phyloP scores from a whole-genome alignment of 352 stramenopile species.

The Aphanomyces cochlioides region DNA sequence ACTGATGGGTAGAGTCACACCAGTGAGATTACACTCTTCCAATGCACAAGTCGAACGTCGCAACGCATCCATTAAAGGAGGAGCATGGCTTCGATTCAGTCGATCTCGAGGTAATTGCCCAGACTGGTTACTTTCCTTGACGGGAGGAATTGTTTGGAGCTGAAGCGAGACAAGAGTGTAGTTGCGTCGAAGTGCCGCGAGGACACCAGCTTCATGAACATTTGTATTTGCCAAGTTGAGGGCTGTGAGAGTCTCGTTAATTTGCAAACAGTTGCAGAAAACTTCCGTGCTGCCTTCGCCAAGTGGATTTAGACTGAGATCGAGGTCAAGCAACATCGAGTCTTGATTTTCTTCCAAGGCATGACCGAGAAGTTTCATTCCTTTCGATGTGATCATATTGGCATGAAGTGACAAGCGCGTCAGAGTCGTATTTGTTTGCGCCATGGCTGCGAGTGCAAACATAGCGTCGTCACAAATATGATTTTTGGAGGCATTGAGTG shows the following conservation, averaged over 20 bases:
- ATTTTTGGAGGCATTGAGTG: constrained; percentile 48
- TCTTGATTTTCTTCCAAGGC: constrained; percentile 60
- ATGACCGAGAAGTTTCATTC: constrained; percentile 48
- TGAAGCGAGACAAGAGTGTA: constrained; percentile 43
- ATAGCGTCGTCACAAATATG: constrained; percentile 50
- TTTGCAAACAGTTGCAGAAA: constrained; percentile 45
- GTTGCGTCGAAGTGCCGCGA: constrained; percentile 33
- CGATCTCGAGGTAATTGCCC: constrained; percentile 52
- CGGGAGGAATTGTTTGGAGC: constrained; percentile 50
- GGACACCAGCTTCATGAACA: constrained; percentile 63
- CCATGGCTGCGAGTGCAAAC: constrained; percentile 52
- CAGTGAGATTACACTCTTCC: constrained; percentile 43
- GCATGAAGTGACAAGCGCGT: constrained; percentile 48
- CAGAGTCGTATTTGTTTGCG: constrained; percentile 56
- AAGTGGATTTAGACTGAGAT: constrained; percentile 60
- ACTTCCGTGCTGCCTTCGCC: constrained; percentile 40
- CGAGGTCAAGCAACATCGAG: constrained; percentile 51
- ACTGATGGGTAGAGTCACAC: constrained; percentile 45
- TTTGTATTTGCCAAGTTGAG: constrained; percentile 37
- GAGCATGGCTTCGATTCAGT: constrained; percentile 52
- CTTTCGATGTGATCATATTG: constrained; percentile 52
- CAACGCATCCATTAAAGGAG: constrained; percentile 44
- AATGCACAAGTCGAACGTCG: constrained; percentile 55
- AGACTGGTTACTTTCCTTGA: constrained; percentile 52
- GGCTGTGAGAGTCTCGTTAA: constrained; percentile 69